Conservation (phyloP, 116 monocot species). For the Dioscorea cayenensis region DNA sequence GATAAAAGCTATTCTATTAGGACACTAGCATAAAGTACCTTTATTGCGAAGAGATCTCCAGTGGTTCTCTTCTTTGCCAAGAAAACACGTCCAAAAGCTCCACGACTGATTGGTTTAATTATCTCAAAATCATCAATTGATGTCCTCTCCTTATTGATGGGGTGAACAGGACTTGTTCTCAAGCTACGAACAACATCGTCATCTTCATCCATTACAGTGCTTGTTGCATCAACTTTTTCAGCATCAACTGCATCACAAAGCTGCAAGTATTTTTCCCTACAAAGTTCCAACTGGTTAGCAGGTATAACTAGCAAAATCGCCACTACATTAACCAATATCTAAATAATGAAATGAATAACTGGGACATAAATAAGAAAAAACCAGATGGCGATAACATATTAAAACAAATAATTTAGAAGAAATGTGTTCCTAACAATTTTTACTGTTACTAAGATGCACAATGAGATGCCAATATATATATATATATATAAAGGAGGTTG, state of each 20-base stretch:
- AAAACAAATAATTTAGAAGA: no score
- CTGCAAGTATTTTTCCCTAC: conserved; percentile 93
- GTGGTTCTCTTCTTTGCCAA: conserved; percentile 98
- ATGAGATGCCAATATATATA: neutral
- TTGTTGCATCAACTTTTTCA: conserved; percentile 81
- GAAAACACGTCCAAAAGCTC: conserved; percentile 99
- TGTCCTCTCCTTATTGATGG: conserved; percentile 71
- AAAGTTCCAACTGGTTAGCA: conserved; percentile 10
- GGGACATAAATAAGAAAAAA: no score
- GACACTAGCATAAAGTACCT: conserved; percentile 40
- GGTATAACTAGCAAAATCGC: neutral
- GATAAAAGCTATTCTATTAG: neutral
- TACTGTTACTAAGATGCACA: no score
- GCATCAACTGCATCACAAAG: conserved; percentile 84
- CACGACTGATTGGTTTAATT: conserved; percentile 97
- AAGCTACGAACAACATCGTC: conserved; percentile 89
- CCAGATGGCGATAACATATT: no score
- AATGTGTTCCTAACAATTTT: no score
- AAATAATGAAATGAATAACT: no score
- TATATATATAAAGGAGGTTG: neutral
- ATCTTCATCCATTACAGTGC: conserved; percentile 93
- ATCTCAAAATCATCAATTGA: conserved; percentile 99
- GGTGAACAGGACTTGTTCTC: conserved; percentile 82
- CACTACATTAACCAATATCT: neutral
- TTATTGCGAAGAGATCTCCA: conserved; percentile 98